phyloP scores from a whole-genome alignment of 164 flowering plant genomes.

The Magnolia officinalis region DNA sequence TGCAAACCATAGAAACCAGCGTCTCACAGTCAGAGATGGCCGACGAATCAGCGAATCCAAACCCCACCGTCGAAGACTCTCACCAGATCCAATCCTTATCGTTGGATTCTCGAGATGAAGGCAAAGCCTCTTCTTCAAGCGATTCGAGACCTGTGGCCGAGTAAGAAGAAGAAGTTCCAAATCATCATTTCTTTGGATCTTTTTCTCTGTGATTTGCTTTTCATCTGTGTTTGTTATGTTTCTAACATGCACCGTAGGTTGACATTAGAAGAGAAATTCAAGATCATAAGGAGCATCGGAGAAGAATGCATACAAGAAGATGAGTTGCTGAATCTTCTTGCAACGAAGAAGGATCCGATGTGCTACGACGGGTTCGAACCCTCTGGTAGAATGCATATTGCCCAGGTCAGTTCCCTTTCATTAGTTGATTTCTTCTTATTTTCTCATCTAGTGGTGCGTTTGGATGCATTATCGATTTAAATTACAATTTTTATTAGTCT shows the following conservation, averaged over 20 bases:
- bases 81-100: neutral
- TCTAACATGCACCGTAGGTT: conserved; percentile 6
- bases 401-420: conserved; percentile 12
- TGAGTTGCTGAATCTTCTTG: conserved; percentile 16
- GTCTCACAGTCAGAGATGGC: neutral
- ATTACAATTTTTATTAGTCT: neutral
- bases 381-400: conserved; percentile 23
- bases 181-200: neutral
- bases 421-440: neutral
- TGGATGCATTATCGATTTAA: neutral
- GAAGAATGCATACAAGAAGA: conserved; percentile 25
- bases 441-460: neutral
- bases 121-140: neutral
- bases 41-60: neutral
- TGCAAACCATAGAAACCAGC: too few species aligned
- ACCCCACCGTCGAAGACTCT: neutral
- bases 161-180: neutral
- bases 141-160: neutral
- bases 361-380: conserved; percentile 26
- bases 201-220: neutral
- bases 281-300: conserved; percentile 16
- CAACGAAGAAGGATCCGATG: conserved; percentile 12
- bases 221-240: neutral
- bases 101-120: neutral
- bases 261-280: conserved; percentile 15